Conservation (phyloP, 192 early-diverging fungal species). For the Gryganskiella cystojenkinii region DNA sequence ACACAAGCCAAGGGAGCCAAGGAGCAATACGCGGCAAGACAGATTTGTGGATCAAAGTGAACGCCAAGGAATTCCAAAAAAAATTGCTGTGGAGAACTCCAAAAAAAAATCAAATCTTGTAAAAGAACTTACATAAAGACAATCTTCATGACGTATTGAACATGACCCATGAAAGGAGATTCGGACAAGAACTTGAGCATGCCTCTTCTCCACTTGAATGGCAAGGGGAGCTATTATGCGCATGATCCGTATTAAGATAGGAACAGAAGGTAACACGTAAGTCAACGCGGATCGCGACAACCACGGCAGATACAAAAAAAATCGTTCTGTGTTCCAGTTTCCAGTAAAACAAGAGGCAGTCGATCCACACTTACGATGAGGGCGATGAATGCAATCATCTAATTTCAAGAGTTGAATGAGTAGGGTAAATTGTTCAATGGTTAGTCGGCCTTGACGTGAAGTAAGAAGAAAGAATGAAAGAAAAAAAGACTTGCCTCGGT, state of each 20-base stretch:
- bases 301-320: too few species aligned
- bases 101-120: background rate
- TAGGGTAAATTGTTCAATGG: background rate
- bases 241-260: background rate
- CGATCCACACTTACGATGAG: constrained; percentile 46
- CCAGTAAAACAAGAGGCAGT: background rate
- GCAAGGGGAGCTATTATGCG: constrained; percentile 58
- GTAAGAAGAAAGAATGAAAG: background rate
- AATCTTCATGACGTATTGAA: constrained; percentile 60
- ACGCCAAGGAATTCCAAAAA: background rate
- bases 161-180: constrained; percentile 55
- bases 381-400: constrained; percentile 53
- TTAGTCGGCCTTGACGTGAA: background rate
- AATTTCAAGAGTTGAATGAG: background rate
- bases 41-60: background rate
- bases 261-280: background rate
- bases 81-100: background rate
- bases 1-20: background rate
- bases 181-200: constrained; percentile 56
- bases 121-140: constrained; percentile 58
- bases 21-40: background rate
- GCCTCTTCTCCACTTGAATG: constrained; percentile 55
- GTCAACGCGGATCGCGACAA: background rate
- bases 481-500: constrained; percentile 51
- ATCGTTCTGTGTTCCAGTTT: background rate